Percentiles rank a stretch among this genome's conserved stretches.
phyloP scores from a whole-genome alignment of 192 early-diverging fungal genomes.

The Entomortierella beljakovae region DNA sequence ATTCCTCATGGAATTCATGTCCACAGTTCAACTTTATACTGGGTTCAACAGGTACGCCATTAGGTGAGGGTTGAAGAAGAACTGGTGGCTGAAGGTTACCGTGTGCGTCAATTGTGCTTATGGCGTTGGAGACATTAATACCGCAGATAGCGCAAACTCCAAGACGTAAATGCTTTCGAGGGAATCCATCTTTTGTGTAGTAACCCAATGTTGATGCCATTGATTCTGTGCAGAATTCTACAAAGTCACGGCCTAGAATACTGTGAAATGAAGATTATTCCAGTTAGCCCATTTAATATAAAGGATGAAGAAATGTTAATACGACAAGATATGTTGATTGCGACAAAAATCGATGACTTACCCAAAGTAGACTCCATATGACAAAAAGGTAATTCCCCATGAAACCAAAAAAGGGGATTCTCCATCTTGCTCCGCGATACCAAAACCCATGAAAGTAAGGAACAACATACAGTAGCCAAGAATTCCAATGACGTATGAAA shows the following conservation, averaged over 20 bases:
- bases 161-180: slow-evolving; percentile 63
- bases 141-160: slow-evolving; percentile 71
- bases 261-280: too few species aligned
- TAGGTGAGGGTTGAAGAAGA: slow-evolving; percentile 33
- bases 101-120: slow-evolving; percentile 50
- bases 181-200: slow-evolving; percentile 70
- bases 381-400: slow-evolving; percentile 61
- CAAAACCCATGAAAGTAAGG: slow-evolving; percentile 66
- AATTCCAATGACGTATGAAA: slow-evolving; percentile 67
- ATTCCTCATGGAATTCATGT: slow-evolving; percentile 71
- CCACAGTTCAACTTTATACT: slow-evolving; percentile 59
- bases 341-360: slow-evolving; percentile 32
- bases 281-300: too few species aligned
- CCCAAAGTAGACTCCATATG: slow-evolving; percentile 74
- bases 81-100: slow-evolving; percentile 47
- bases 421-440: slow-evolving; percentile 11
- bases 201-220: slow-evolving; percentile 74
- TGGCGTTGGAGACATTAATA: slow-evolving; percentile 55
- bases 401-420: slow-evolving; percentile 38
- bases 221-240: slow-evolving; percentile 70
- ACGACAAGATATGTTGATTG: too few species aligned
- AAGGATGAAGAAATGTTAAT: too few species aligned
- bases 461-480: slow-evolving; percentile 66
- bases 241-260: slow-evolving; percentile 70
- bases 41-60: slow-evolving; percentile 43